Evolutionary conservation across 2,329 filamentous ascomycete genomes (phyloP).

Genomic region (Aureobasidium sp.): DNA sequence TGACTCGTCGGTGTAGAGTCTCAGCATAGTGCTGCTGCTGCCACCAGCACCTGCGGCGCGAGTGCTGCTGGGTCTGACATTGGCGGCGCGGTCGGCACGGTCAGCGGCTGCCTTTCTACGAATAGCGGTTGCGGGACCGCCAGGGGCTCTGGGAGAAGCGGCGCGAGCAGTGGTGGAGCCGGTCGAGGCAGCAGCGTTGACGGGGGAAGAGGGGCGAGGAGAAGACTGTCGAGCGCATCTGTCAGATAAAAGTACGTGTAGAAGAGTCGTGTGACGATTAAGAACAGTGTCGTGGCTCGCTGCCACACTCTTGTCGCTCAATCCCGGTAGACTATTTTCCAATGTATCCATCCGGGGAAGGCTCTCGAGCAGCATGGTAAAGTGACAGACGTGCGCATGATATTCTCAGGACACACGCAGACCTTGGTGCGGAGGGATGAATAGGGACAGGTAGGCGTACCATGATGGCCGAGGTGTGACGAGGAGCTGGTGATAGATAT

Average conservation of each 20-base stretch:
- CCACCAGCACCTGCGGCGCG: constrained; percentile 89
- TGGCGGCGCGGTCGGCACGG: constrained; percentile 94
- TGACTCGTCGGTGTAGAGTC: constrained; percentile 96
- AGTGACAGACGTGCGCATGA: neutral
- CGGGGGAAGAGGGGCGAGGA: constrained; percentile 29
- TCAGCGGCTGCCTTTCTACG: constrained; percentile 91
- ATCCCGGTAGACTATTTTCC: neutral
- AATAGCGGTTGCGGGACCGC: constrained; percentile 91
- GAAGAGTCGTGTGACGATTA: neutral
- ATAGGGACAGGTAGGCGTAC: constrained; percentile 2
- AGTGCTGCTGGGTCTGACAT: constrained; percentile 86
- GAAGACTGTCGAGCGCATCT: constrained; percentile 25
- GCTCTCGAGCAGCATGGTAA: neutral
- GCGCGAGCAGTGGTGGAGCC: constrained; percentile 69
- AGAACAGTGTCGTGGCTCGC: neutral
- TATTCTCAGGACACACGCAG: neutral
- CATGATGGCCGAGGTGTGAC: constrained; percentile 4
- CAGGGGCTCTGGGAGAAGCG: constrained; percentile 81
- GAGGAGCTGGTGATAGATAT: neutral
- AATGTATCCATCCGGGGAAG: neutral
- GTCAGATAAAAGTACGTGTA: neutral
- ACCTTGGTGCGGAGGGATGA: neutral
- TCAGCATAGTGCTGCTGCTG: constrained; percentile 97
- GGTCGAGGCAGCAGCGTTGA: constrained; percentile 47
- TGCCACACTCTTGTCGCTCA: neutral